phyloP scores from a whole-genome alignment of 108 stramenopile genomes.

The Cyclotella distinguenda region DNA sequence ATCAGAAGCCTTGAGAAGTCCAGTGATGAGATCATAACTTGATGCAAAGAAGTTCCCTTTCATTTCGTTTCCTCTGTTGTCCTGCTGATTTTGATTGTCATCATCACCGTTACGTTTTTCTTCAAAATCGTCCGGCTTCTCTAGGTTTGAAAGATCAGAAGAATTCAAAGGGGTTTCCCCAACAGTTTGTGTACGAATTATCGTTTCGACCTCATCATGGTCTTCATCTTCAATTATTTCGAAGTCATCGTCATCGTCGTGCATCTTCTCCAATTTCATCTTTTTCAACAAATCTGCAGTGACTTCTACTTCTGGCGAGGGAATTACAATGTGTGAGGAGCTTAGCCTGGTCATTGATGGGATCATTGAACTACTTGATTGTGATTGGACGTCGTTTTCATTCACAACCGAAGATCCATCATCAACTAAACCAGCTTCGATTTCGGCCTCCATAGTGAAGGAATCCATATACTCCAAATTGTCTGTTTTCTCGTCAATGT shows the following conservation, averaged over 20 bases:
- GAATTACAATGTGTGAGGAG: conserved; percentile 18
- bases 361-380: neutral
- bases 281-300: conserved; percentile 80
- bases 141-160: too few relatives aligned
- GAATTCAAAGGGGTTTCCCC: conserved; percentile 16
- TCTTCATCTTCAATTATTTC: conserved; percentile 67
- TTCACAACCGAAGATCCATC: conserved; percentile 13
- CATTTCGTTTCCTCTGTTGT: conserved; percentile 11
- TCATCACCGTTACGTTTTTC: conserved; percentile 11
- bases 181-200: conserved; percentile 8
- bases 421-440: conserved; percentile 31
- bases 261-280: conserved; percentile 54
- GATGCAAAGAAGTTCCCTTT: conserved; percentile 54
- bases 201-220: conserved; percentile 27
- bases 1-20: conserved; percentile 79
- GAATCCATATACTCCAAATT: conserved; percentile 33
- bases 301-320: conserved; percentile 61
- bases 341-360: neutral
- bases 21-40: conserved; percentile 84
- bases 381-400: conserved; percentile 13
- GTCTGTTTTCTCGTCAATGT: conserved; percentile 71
- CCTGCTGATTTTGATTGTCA: conserved; percentile 32
- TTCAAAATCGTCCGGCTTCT: too few relatives aligned
- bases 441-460: conserved; percentile 3
- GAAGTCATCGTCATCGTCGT: conserved; percentile 62